phyloP scores from a whole-genome alignment of 768 basidiomycete species.

The Naganishia antarctica region DNA sequence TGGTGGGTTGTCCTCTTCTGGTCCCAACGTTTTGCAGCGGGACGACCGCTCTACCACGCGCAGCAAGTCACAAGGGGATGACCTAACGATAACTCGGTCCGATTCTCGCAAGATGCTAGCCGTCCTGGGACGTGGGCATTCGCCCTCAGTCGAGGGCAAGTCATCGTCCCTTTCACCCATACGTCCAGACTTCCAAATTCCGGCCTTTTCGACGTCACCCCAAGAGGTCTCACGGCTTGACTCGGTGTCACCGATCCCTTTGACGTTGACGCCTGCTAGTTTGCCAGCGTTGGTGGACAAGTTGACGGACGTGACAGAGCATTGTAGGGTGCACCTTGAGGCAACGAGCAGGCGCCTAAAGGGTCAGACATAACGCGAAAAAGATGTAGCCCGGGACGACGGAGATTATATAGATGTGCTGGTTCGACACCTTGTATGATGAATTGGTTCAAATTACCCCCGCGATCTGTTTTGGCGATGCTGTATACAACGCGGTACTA shows the following conservation, averaged over 20 bases:
- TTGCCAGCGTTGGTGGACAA: slow-evolving; percentile 3
- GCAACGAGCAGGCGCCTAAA: background rate
- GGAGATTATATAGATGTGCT: too few species aligned
- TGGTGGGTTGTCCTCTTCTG: background rate
- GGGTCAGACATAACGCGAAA: too few species aligned
- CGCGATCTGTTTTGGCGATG: too few species aligned
- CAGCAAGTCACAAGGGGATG: background rate
- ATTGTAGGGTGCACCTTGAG: slow-evolving; percentile 1
- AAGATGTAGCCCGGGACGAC: too few species aligned
- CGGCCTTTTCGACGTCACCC: background rate
- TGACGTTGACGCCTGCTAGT: slow-evolving; percentile 8
- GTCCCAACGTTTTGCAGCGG: too few species aligned
- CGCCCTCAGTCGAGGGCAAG: slow-evolving; percentile 3
- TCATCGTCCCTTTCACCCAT: too few species aligned
- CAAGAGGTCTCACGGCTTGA: background rate
- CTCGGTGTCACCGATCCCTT: background rate
- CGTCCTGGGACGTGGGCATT: slow-evolving; percentile 5
- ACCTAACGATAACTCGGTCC: slow-evolving; percentile 18
- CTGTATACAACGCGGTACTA: too few species aligned
- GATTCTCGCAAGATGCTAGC: slow-evolving; percentile 22
- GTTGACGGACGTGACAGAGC: background rate
- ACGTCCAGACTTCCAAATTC: background rate
- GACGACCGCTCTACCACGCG: background rate
- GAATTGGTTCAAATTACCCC: too few species aligned
- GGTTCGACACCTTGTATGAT: too few species aligned